Conservation (phyloP, 2,329 filamentous ascomycete species). For the Fusarium hainanense region DNA sequence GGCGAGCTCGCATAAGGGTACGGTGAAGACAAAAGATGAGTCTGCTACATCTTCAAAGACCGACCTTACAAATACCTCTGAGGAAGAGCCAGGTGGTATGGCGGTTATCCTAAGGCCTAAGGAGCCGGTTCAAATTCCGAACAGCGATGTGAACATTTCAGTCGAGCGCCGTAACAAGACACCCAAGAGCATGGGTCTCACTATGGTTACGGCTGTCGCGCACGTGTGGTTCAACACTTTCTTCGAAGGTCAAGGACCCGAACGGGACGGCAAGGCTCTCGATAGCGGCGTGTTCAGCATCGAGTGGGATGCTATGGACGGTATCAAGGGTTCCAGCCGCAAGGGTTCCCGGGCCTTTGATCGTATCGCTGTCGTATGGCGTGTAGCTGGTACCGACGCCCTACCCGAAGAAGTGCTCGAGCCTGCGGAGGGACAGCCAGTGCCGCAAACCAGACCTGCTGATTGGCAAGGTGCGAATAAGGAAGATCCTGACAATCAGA, state of each 20-base stretch:
- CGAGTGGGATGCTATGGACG: slow-evolving; percentile 80
- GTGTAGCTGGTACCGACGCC: slow-evolving; percentile 52
- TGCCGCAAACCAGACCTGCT: slow-evolving; percentile 75
- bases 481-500: slow-evolving; percentile 59
- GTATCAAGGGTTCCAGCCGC: slow-evolving; percentile 87
- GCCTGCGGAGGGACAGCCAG: slow-evolving; percentile 73
- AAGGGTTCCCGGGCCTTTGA: slow-evolving; percentile 89
- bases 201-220: slow-evolving; percentile 91
- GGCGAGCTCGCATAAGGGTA: slow-evolving; percentile 23
- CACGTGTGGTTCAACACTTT: slow-evolving; percentile 98
- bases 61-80: slow-evolving; percentile 43
- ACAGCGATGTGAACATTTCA: slow-evolving; percentile 89
- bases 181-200: slow-evolving; percentile 79
- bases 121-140: slow-evolving; percentile 75
- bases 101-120: slow-evolving; percentile 82
- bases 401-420: slow-evolving; percentile 60
- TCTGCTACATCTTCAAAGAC: slow-evolving; percentile 36
- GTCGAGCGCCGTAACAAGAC: slow-evolving; percentile 88
- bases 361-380: slow-evolving; percentile 87
- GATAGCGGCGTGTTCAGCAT: slow-evolving; percentile 72
- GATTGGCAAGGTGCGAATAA: slow-evolving; percentile 76
- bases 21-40: slow-evolving; percentile 41
- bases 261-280: slow-evolving; percentile 72
- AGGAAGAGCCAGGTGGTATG: slow-evolving; percentile 70
- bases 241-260: slow-evolving; percentile 85